Evolutionary conservation across 371 early-diverging fungal species (phyloP), one percentile per base, ranked within the genome.

Genomic region (Capniomyces stellatus): DNA sequence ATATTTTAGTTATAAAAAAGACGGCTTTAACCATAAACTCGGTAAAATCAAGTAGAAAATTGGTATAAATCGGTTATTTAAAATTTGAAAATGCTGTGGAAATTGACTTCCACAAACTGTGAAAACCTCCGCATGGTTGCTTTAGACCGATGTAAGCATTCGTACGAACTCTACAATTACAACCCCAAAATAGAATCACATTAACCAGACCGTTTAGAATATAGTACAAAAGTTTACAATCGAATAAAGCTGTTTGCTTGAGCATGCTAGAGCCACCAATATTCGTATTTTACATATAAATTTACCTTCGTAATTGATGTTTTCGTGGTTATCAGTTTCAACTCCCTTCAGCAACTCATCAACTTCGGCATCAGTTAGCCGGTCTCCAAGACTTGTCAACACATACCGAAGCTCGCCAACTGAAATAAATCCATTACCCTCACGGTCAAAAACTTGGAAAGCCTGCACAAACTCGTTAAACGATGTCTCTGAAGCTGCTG

Each of bases 371-470:
- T 89, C 87, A 4, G 82, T 76, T 56, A 95, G 72, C 63, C 92
- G 89, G 68, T 95, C 96, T 60, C 93, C 96, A 54, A 95, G 75
- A 72, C 80, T 87, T 52, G 92, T 92, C 67, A 95, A 75, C 24
- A 93, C 92, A 70, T 92, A 89, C 51, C 89, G 81, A 39, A 95
- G 81, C 72, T 95, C 96, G 54, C 83, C 87, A 29, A 83, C 85
- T 50, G 85, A 77, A 62, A 95, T 93, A 67, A 77, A 86, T 25
- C 93, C 93, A 58, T 85, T 86, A 56, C 83, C 82, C 57, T 92
- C 88, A 74, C 89, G 88, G 77, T 95, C 96, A 77, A 95, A 93
- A 44, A 95, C 91, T 70, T 87, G 89, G 83, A 93, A 95, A 3
- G 88, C 94, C 64, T 89, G 89, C 58, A 89, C 82, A 62, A 92